Evolutionary conservation across 2,329 filamentous ascomycete species (phyloP).

Genomic region (Aspergillus transmontanensis): DNA sequence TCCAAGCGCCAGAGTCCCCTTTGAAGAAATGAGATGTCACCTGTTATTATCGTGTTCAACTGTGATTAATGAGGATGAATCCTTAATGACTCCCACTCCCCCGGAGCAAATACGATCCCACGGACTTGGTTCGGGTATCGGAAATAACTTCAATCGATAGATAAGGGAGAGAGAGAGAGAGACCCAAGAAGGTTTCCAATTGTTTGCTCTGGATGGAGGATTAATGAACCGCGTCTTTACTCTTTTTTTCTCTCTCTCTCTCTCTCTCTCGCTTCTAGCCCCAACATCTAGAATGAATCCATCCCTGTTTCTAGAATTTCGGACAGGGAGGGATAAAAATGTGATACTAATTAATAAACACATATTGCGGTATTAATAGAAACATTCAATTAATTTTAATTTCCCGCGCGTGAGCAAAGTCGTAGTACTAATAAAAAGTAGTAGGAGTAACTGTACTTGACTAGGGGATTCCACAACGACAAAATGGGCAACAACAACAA

Average conservation of each 20-base stretch:
- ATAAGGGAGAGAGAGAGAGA: not conserved
- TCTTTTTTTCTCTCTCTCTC: not conserved
- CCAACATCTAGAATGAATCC: not conserved
- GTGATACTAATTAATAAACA: not conserved
- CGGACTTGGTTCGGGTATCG: constrained; percentile 1
- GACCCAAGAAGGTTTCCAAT: not conserved
- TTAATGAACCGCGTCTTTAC: not conserved
- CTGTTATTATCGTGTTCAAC: not conserved
- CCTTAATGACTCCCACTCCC: not conserved
- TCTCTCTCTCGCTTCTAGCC: not conserved
- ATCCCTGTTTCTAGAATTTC: not conserved
- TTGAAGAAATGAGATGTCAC: not conserved
- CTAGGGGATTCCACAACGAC: not conserved
- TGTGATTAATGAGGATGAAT: not conserved
- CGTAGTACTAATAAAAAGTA: not conserved
- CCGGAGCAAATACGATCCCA: not conserved
- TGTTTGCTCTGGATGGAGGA: not conserved
- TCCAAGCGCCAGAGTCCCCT: not conserved
- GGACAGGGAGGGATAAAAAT: not conserved
- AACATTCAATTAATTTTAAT: not conserved
- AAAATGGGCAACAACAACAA: not conserved
- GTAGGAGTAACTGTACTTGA: no score
- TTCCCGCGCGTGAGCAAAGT: not conserved
- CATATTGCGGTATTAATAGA: not conserved
- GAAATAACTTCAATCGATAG: not conserved